Percentiles rank a stretch among this genome's conserved stretches.
These are phyloP conservation scores for Termitomyces sp. DNA, from an alignment of 768 basidiomycete species.

Conservation along the genomic window DNA sequence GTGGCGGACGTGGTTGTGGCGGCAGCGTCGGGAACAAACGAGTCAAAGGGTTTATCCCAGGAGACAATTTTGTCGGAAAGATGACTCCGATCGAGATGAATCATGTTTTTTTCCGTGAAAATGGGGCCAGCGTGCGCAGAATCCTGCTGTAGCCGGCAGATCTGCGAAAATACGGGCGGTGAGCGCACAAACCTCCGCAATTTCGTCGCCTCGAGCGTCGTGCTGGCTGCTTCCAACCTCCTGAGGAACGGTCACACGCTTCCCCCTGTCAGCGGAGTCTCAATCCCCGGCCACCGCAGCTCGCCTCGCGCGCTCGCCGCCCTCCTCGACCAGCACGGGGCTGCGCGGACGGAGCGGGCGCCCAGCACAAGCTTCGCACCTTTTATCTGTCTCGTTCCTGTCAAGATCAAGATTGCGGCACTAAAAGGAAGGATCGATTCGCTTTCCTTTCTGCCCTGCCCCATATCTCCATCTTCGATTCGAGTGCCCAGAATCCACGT, in stretches of 20 bases:
- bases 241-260: slow-evolving; percentile 18
- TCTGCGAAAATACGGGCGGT: background rate
- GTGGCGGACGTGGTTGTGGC: slow-evolving; percentile 23
- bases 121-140: slow-evolving; percentile 7
- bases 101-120: slow-evolving; percentile 29
- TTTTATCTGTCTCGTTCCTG: slow-evolving; percentile 9
- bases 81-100: slow-evolving; percentile 53
- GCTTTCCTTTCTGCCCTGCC: slow-evolving; percentile 11
- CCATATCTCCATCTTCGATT: slow-evolving; percentile 8
- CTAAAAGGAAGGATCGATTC: slow-evolving; percentile 14
- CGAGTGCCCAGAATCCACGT: slow-evolving; percentile 13
- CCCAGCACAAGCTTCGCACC: background rate
- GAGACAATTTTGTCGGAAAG: slow-evolving; percentile 21
- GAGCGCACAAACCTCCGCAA: background rate
- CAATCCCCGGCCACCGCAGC: slow-evolving; percentile 8
- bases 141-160: background rate
- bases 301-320: background rate
- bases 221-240: slow-evolving; percentile 9
- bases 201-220: slow-evolving; percentile 8
- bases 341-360: background rate
- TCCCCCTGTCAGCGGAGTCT: slow-evolving; percentile 16
- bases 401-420: slow-evolving; percentile 13
- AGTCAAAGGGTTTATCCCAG: slow-evolving; percentile 18
- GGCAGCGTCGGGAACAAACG: slow-evolving; percentile 10
- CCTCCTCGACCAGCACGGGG: background rate